Evolutionary conservation across 495 filamentous ascomycete species (phyloP).

Genomic region (Penicillium cosmopolitanum): DNA sequence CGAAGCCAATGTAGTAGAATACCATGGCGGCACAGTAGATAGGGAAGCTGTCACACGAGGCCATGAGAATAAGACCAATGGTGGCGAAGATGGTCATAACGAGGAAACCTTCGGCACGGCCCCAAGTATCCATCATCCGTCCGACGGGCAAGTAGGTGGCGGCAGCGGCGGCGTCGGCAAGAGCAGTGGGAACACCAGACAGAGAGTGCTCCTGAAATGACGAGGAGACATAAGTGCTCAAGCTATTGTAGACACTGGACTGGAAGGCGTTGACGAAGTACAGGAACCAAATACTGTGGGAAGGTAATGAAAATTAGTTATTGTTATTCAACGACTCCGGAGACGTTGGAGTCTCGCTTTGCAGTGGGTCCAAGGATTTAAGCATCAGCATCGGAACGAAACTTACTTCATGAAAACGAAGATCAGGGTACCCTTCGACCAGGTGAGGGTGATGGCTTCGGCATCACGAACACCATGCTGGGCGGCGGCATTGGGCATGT

Average conservation of each 20-base stretch:
- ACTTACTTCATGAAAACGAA: constrained; percentile 40
- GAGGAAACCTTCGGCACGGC: constrained; percentile 55
- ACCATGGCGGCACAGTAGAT: constrained; percentile 54
- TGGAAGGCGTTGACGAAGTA: constrained; percentile 31
- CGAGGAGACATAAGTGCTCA: constrained; percentile 38
- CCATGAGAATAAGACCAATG: constrained; percentile 52
- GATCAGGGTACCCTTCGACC: constrained; percentile 36
- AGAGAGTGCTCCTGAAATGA: constrained; percentile 39
- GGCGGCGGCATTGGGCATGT: constrained; percentile 14
- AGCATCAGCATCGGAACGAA: neutral
- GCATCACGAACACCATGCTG: constrained; percentile 41
- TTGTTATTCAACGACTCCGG: too few species aligned
- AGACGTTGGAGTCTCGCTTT: too few species aligned
- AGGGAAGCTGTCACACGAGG: constrained; percentile 47
- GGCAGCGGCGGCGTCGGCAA: constrained; percentile 56
- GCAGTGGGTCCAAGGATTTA: neutral
- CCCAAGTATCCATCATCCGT: constrained; percentile 69
- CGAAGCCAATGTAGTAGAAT: constrained; percentile 52
- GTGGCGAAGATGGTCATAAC: constrained; percentile 41
- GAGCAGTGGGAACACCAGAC: constrained; percentile 32
- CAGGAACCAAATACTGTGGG: constrained; percentile 39
- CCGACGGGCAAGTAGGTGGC: constrained; percentile 63
- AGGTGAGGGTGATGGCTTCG: constrained; percentile 41
- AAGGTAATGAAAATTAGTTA: neutral
- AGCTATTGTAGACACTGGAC: constrained; percentile 31